Evolutionary conservation across 352 stramenopile genomes (phyloP), one percentile per base, ranked within the genome.

Genomic region (Phytophthora ohioensis): DNA sequence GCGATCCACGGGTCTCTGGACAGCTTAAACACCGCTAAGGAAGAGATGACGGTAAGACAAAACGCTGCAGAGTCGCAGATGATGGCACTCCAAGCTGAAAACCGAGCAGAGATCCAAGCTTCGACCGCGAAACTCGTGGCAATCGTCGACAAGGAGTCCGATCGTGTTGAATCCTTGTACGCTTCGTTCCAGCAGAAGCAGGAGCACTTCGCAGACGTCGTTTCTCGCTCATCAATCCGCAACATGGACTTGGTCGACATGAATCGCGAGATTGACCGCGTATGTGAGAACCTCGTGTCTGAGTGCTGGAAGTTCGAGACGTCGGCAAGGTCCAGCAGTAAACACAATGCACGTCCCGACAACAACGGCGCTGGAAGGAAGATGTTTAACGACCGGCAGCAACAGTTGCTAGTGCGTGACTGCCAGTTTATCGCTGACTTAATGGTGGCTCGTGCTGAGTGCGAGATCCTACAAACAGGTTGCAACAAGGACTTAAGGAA

Each of bases 291-390:
- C n/a, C 81, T 95, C 21, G 84, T 95, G 48, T 79, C 70, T 2
- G 88, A 95, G 61, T 95, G 88, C 78, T 95, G 88, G 87, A 94
- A 95, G 59, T 95, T 95, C 59, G 88, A 95, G 69, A 95, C 76
- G 10, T 95, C 88, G 1, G 83, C 86, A 12, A 75, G 85, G n/a
- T 81, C 80, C 4, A 87, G 76, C 45, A 91, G 62, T 60, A 88
- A 86, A 34, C 39, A 67, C 4, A 88, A 64, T 41, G 64, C 71
- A 10, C 69, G 79, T 9, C 34, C 41, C 0, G 80, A 93, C 53
- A 90, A 87, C 64, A 85, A 80, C 42, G 71, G 48, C 10, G 67
- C 41, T 15, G 63, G 68, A 3, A 77, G 88, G 21, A 94, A 95
- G 64, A 75, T 85, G 1, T 94, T 95, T 43, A 93, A 93, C 48